Conservation (phyloP, 768 basidiomycete species). For the Symmetrospora coprosmae region DNA sequence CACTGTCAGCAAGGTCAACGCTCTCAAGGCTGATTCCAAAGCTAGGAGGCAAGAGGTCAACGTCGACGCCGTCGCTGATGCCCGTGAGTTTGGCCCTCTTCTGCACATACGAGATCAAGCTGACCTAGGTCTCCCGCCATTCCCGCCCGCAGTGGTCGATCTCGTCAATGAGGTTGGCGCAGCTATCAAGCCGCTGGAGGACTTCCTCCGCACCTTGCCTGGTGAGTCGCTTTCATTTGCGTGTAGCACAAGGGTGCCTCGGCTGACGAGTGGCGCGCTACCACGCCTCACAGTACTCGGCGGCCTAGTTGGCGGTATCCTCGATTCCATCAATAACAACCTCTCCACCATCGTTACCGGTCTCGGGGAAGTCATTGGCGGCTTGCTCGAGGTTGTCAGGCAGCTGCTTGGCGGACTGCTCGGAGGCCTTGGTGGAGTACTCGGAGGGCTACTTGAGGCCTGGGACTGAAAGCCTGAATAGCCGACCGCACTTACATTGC, state of each 20-base stretch:
- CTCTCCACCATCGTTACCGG: background rate
- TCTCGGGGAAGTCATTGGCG: background rate
- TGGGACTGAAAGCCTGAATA: too few species aligned
- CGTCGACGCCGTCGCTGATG: background rate
- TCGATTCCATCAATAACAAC: background rate
- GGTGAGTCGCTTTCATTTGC: background rate
- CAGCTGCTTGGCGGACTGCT: too few species aligned
- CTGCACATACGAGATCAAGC: background rate
- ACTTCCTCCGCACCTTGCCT: background rate
- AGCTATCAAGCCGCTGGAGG: background rate
- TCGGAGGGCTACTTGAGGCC: too few species aligned
- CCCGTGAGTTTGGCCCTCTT: background rate
- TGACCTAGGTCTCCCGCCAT: background rate
- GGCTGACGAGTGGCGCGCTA: background rate
- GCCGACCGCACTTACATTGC: too few species aligned
- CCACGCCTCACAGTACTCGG: background rate
- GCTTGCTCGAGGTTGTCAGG: too few species aligned
- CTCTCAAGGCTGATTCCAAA: background rate
- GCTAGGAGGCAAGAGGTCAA: background rate
- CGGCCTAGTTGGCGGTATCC: background rate
- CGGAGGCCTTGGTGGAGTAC: too few species aligned
- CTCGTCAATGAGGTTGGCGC: background rate
- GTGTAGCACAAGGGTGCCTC: background rate
- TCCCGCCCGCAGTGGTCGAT: background rate
- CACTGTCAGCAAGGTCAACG: background rate